A percentile compares a stretch with the other conserved stretches of the same genome.
These are phyloP conservation scores for Knufia fluminis DNA, from an alignment of 2,329 filamentous ascomycete genomes.

Conservation along the genomic window DNA sequence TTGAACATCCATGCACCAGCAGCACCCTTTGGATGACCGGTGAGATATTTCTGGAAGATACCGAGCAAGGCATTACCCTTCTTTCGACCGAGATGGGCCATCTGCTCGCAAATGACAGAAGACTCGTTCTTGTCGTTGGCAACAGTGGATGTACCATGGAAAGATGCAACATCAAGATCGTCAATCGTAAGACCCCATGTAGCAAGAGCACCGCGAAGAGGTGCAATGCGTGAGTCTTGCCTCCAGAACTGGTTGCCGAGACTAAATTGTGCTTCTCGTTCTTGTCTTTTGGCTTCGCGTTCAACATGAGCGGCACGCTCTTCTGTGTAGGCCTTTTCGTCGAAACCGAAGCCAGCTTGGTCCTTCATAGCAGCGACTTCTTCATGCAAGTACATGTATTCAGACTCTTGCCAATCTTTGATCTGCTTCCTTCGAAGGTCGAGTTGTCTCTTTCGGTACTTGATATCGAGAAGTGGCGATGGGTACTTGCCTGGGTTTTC, in stretches of 20 bases:
- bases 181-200: slow-evolving; percentile 98
- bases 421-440: slow-evolving; percentile 90
- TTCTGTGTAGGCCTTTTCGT: slow-evolving; percentile 75
- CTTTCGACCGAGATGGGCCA: slow-evolving; percentile 84
- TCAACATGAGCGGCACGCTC: slow-evolving; percentile 82
- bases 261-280: slow-evolving; percentile 84
- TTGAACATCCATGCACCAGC: slow-evolving; percentile 99
- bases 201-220: slow-evolving; percentile 87
- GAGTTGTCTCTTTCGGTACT: slow-evolving; percentile 91
- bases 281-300: slow-evolving; percentile 76
- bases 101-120: slow-evolving; percentile 90
- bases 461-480: slow-evolving; percentile 91
- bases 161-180: slow-evolving; percentile 87
- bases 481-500: slow-evolving; percentile 88
- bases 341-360: slow-evolving; percentile 59
- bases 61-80: slow-evolving; percentile 95
- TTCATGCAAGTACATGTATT: slow-evolving; percentile 84
- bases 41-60: slow-evolving; percentile 99
- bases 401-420: slow-evolving; percentile 91
- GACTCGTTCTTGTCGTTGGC: slow-evolving; percentile 99
- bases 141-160: slow-evolving; percentile 97
- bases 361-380: slow-evolving; percentile 87
- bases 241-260: slow-evolving; percentile 99
- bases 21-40: slow-evolving; percentile 97
- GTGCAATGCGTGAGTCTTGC: slow-evolving; percentile 84